Conservation (phyloP, 495 filamentous ascomycete genomes). For the Penicillium alfredii region DNA sequence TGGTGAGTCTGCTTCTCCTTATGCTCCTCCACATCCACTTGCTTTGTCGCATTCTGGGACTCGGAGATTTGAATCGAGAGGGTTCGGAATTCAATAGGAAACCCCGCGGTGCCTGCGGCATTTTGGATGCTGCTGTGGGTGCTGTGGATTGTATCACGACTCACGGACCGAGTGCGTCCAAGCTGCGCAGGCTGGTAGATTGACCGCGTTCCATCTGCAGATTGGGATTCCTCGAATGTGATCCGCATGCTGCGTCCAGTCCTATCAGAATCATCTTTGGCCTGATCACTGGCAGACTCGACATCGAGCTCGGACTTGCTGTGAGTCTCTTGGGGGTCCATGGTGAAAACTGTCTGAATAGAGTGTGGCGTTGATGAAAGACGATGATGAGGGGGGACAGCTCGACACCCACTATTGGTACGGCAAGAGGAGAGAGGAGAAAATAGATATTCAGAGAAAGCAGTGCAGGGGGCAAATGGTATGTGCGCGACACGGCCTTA, state of each 20-base stretch:
- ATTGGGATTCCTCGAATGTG: slow-evolving; percentile 18
- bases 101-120: slow-evolving; percentile 11
- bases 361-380: too few species aligned
- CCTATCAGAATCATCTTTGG: slow-evolving; percentile 12
- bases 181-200: slow-evolving; percentile 18
- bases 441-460: background rate
- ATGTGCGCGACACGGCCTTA: background rate
- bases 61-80: slow-evolving; percentile 43
- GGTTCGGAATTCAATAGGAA: slow-evolving; percentile 43
- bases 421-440: slow-evolving; percentile 2
- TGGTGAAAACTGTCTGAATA: slow-evolving; percentile 8
- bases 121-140: slow-evolving; percentile 9
- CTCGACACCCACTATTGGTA: slow-evolving; percentile 9
- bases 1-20: slow-evolving; percentile 27
- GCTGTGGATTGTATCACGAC: slow-evolving; percentile 21
- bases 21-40: slow-evolving; percentile 7
- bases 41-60: slow-evolving; percentile 28
- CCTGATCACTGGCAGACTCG: slow-evolving; percentile 12
- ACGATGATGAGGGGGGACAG: slow-evolving; percentile 14
- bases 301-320: slow-evolving; percentile 14
- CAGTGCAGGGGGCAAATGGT: background rate
- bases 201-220: slow-evolving; percentile 16
- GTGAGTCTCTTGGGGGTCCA: slow-evolving; percentile 6
- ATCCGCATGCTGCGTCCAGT: slow-evolving; percentile 13
- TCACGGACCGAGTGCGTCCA: slow-evolving; percentile 16